Evolutionary conservation across 371 early-diverging fungal species (phyloP).

Genomic region (Chytridium lagenaria): DNA sequence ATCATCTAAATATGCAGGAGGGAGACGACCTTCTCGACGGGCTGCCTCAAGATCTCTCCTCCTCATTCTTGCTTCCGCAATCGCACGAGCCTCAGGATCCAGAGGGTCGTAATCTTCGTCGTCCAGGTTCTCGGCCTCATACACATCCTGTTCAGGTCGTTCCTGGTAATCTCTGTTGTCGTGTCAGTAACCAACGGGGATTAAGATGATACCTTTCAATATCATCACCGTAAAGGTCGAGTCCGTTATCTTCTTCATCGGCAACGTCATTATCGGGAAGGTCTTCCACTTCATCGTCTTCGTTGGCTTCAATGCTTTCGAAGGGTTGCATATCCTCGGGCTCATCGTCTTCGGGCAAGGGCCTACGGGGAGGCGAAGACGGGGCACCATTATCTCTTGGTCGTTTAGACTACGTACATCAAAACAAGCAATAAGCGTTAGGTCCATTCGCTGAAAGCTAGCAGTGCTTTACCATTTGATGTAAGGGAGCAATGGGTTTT

Average conservation of each 20-base stretch:
- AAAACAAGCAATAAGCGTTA: not conserved
- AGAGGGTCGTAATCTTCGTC: conserved; percentile 74
- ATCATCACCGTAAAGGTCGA: conserved; percentile 81
- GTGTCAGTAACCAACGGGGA: conserved; percentile 41
- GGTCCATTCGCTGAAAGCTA: too few relatives aligned
- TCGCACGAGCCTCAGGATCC: conserved; percentile 73
- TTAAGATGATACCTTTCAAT: conserved; percentile 61
- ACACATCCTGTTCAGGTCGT: conserved; percentile 77
- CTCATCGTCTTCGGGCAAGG: not conserved
- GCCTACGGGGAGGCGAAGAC: conserved; percentile 3
- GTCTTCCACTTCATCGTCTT: conserved; percentile 15
- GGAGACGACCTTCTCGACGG: conserved; percentile 73
- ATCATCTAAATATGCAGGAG: conserved; percentile 86
- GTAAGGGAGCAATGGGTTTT: not conserved
- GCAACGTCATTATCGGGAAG: conserved; percentile 13
- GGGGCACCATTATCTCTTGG: not conserved
- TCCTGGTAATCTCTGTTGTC: conserved; percentile 59
- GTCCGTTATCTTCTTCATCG: conserved; percentile 66
- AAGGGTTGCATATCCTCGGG: not conserved
- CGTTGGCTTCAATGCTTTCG: conserved; percentile 24
- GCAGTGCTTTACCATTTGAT: too few relatives aligned
- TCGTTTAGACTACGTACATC: not conserved
- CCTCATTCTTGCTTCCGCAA: conserved; percentile 79
- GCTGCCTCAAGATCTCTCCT: conserved; percentile 83
- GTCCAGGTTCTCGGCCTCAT: conserved; percentile 79